phyloP scores from a whole-genome alignment of 768 basidiomycete species.

The Glaciozyma martinii region DNA sequence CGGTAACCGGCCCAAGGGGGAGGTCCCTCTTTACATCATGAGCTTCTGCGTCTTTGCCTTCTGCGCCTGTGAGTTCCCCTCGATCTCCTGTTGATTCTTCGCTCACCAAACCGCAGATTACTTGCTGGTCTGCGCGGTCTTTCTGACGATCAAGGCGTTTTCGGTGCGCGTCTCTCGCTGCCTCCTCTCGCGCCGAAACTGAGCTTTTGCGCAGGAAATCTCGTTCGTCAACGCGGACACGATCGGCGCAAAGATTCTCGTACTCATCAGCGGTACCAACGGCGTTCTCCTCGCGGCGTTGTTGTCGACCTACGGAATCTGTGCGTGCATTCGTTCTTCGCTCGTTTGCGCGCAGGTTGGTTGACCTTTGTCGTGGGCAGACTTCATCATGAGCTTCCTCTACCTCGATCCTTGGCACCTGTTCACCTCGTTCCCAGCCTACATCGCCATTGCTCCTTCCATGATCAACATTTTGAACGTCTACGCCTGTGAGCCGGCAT shows the following conservation, averaged over 20 bases:
- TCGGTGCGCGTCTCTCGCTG: not conserved
- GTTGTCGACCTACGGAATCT: slow-evolving; percentile 84
- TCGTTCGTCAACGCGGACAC: not conserved
- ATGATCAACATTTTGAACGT: slow-evolving; percentile 53
- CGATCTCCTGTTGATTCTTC: not conserved
- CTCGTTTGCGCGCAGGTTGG: not conserved
- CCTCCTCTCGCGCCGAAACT: not conserved
- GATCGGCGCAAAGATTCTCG: slow-evolving; percentile 46
- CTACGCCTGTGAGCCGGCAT: not conserved
- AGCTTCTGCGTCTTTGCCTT: not conserved
- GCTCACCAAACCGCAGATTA: slow-evolving; percentile 45
- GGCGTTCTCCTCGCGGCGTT: slow-evolving; percentile 67
- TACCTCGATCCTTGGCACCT: slow-evolving; percentile 41
- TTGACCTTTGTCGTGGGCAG: not conserved
- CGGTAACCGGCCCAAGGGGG: slow-evolving; percentile 76
- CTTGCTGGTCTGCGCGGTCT: slow-evolving; percentile 69
- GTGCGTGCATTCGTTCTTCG: not conserved
- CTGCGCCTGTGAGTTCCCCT: not conserved
- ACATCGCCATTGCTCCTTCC: slow-evolving; percentile 5
- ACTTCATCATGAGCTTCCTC: slow-evolving; percentile 42
- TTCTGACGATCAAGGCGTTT: slow-evolving; percentile 55
- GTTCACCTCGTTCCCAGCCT: slow-evolving; percentile 39
- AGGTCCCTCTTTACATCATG: slow-evolving; percentile 39
- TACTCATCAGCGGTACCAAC: slow-evolving; percentile 67
- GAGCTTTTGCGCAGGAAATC: not conserved